These are phyloP conservation scores for Suillus weaverae DNA, from an alignment of 768 basidiomycete species.

Conservation along the genomic window DNA sequence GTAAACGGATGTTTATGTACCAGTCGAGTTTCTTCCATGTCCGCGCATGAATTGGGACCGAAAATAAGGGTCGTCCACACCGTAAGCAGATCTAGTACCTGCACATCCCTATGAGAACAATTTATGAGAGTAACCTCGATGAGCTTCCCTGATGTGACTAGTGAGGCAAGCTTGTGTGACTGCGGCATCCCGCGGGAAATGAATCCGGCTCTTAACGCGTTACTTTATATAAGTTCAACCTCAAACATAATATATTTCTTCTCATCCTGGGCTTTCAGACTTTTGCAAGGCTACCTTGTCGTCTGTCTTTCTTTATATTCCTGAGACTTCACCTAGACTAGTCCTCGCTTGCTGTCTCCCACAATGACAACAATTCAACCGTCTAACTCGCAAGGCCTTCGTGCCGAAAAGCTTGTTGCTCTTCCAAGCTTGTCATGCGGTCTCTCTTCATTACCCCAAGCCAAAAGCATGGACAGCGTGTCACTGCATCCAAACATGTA, in stretches of 20 bases:
- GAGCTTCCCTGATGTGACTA: slow-evolving; percentile 9
- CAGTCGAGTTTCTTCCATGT: slow-evolving; percentile 13
- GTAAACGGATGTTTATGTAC: slow-evolving; percentile 15
- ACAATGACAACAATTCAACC: slow-evolving; percentile 38
- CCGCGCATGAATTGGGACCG: slow-evolving; percentile 14
- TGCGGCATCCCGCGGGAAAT: slow-evolving; percentile 23
- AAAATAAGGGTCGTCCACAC: slow-evolving; percentile 12
- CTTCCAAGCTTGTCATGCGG: slow-evolving; percentile 73
- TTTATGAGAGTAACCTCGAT: slow-evolving; percentile 19
- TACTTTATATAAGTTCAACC: slow-evolving; percentile 22
- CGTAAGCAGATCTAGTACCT: slow-evolving; percentile 15
- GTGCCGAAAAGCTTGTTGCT: slow-evolving; percentile 57
- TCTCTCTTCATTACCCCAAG: slow-evolving; percentile 68
- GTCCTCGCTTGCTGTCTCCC: slow-evolving; percentile 15
- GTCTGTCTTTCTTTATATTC: slow-evolving; percentile 16
- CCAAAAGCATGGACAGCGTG: slow-evolving; percentile 66
- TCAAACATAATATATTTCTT: slow-evolving; percentile 15
- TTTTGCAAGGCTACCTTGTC: background rate
- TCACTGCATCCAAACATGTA: slow-evolving; percentile 71
- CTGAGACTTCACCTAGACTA: slow-evolving; percentile 9
- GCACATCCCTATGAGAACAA: slow-evolving; percentile 20
- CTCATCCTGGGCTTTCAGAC: slow-evolving; percentile 12
- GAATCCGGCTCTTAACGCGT: slow-evolving; percentile 15
- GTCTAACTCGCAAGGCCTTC: slow-evolving; percentile 32
- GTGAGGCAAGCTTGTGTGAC: slow-evolving; percentile 3